Percentiles rank a stretch among this genome's conserved stretches.
These are phyloP conservation scores for Plasmodium fragile DNA, from an alignment of 169 alveolate genomes.

Conservation along the genomic window DNA sequence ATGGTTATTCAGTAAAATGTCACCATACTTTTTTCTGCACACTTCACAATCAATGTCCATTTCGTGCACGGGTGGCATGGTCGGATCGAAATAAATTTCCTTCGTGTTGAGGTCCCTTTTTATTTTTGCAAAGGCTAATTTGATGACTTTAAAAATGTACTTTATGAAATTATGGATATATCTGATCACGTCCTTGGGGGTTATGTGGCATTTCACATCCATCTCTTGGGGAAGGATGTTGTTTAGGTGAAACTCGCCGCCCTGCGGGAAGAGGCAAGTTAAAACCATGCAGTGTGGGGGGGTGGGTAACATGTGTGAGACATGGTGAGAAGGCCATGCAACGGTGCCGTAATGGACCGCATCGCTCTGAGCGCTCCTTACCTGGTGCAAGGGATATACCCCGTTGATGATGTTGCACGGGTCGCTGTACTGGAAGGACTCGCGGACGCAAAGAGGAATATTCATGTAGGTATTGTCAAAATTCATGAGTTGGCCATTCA, in stretches of 20 bases:
- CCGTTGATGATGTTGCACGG: background rate
- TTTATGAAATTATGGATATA: slow-evolving; percentile 10
- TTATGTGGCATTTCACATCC: slow-evolving; percentile 11
- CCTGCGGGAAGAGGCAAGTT: background rate
- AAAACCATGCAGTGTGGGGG: background rate
- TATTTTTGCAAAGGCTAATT: slow-evolving; percentile 51
- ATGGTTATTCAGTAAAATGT: slow-evolving; percentile 23
- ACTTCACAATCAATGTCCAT: slow-evolving; percentile 49
- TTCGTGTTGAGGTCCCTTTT: slow-evolving; percentile 58
- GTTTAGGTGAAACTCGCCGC: slow-evolving; percentile 5
- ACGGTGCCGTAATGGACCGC: background rate
- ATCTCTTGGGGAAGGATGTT: background rate
- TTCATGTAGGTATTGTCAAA: slow-evolving; percentile 8
- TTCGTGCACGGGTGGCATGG: slow-evolving; percentile 31
- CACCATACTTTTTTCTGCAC: slow-evolving; percentile 71
- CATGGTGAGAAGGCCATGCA: background rate
- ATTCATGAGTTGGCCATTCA: slow-evolving; percentile 18
- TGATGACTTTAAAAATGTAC: slow-evolving; percentile 44
- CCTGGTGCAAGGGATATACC: slow-evolving; percentile 19
- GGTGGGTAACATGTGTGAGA: background rate
- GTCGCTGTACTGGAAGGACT: background rate
- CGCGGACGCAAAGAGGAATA: slow-evolving; percentile 42
- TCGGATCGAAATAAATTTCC: slow-evolving; percentile 32
- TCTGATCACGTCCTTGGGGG: background rate
- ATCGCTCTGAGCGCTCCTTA: background rate